Base-by-base conservation (phyloP, 2,329 filamentous ascomycete species). In the Trichoderma hamatum region DNA sequence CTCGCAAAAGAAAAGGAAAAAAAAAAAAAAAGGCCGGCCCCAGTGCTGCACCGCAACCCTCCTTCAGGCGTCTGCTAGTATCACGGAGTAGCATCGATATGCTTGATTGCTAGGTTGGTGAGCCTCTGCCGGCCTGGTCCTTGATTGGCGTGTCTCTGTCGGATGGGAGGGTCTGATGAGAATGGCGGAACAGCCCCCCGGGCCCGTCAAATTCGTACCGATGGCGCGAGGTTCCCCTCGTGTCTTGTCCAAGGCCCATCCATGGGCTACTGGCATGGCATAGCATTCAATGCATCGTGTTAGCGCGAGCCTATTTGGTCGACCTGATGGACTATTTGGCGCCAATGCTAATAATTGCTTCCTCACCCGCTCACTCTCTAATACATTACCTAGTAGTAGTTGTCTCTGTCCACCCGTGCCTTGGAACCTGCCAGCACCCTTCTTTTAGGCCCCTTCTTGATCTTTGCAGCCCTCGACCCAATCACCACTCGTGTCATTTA, bases 21-120 rank as follows among this genome's bases (percentile, higher is more conserved):
- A 32, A 32, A 36, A 19, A 16, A 46, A 49, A 60, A 63, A 63
- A n/a, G 60, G 62, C 62, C 36, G 62, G 14, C 62, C 32, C 36
- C 58, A 66, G 62, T 54, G 62, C 51, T 66, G 52, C 62, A 66
- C 62, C 30, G 34, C 54, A 52, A 56, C 52, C 62, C 52, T 52
- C 62, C 62, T 66, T 28, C 63, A 30, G 34, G 43, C 34, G 7
- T 39, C 32, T 24, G 36, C 34, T 32, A 28, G 39, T 43, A 9
- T n/a, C 9, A 43, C 39, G 39, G 39, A 43, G 39, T 36, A 66
- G 63, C 63, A 59, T 58, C 54, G 26, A 59, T 59, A 34, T 58
- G 51, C 62, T 66, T 49, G 52, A 58, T 58, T 58, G 63, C 63
- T 34, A 51, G 52, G 43, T 46, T 28, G 36, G 39, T 52, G 46